Evolutionary conservation across 2,329 filamentous ascomycete genomes (phyloP), one percentile per base, ranked within the genome.

Genomic region (Fonsecaea erecta): DNA sequence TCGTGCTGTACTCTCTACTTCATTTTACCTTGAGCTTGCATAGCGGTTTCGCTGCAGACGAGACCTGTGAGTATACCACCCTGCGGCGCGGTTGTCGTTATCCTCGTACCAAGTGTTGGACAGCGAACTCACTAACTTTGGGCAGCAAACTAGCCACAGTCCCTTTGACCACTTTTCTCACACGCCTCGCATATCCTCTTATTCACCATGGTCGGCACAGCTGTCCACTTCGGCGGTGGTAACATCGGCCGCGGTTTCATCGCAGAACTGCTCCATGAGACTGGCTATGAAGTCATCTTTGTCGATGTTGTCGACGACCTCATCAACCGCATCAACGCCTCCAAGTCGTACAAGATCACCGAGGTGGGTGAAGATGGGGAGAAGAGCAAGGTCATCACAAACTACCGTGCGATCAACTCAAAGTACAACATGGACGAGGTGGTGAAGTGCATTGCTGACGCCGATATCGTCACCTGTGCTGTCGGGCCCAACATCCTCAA

Each of bases 391-490:
- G 90, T 83, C 73, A 96, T 99, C 80, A 90, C 91, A 79, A 95
- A 97, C 83, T 98, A 97, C 85, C 91, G 92, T 60, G 95, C 95
- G 79, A 90, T 98, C 85, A 97, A 98, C 87, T 96, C 92, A 72
- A 93, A 91, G 81, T 88, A 89, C 70, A 84, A 97, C 76, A 90
- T 96, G 81, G 84, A 84, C 60, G 88, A 94, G 62, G 87, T 97
- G 62, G 80, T 98, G 71, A 80, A 94, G 53, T 92, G 95, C 82
- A 96, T 98, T 73, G 85, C 90, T 62, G 90, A 89, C 24, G 93
- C 94, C 46, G 93, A 97, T 69, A 82, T 97, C 60, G 92, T 99
- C 74, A 99, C 95, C 70, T 99, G 95, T 80, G 96, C 95, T 21
- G 95, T 99, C 71, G 95, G 95, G 52, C 95, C 95, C 73, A 96